phyloP scores from a whole-genome alignment of 2,329 filamentous ascomycete genomes.

The Monosporascus sp. region DNA sequence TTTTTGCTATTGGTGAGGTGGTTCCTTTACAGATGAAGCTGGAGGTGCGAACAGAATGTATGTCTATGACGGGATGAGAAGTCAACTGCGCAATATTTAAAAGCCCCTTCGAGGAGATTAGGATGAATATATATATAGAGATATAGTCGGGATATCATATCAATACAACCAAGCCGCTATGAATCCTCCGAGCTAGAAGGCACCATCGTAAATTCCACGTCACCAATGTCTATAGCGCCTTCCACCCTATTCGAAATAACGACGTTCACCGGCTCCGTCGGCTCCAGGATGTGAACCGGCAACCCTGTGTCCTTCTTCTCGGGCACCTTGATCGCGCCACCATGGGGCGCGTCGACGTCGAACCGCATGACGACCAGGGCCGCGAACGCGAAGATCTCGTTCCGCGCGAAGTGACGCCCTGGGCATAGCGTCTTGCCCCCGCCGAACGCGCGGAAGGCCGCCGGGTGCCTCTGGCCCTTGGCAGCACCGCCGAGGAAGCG shows the following conservation, averaged over 20 bases:
- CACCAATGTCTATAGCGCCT: not conserved
- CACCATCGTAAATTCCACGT: slow-evolving; percentile 12
- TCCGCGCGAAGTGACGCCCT: slow-evolving; percentile 32
- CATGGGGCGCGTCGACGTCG: slow-evolving; percentile 16
- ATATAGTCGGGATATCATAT: no score
- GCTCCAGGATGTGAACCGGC: slow-evolving; percentile 26
- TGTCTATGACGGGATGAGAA: no score
- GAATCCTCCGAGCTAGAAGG: not conserved
- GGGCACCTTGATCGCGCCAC: slow-evolving; percentile 18
- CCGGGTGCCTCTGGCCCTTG: slow-evolving; percentile 15
- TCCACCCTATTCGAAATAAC: slow-evolving; percentile 14
- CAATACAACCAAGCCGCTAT: no score
- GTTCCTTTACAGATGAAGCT: no score
- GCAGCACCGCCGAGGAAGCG: slow-evolving; percentile 29
- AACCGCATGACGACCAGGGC: slow-evolving; percentile 27
- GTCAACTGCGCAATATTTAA: no score
- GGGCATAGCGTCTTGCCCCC: slow-evolving; percentile 35
- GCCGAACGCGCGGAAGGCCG: slow-evolving; percentile 32
- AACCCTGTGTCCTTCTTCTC: slow-evolving; percentile 24
- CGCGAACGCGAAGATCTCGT: slow-evolving; percentile 31
- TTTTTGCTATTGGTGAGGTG: no score
- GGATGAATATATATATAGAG: no score
- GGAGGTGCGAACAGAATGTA: no score
- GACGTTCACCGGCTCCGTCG: slow-evolving; percentile 17
- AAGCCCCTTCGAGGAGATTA: no score